These are phyloP conservation scores for Zygoascus meyerae DNA, from an alignment of 1,139 yeast genomes.

Conservation along the genomic window DNA sequence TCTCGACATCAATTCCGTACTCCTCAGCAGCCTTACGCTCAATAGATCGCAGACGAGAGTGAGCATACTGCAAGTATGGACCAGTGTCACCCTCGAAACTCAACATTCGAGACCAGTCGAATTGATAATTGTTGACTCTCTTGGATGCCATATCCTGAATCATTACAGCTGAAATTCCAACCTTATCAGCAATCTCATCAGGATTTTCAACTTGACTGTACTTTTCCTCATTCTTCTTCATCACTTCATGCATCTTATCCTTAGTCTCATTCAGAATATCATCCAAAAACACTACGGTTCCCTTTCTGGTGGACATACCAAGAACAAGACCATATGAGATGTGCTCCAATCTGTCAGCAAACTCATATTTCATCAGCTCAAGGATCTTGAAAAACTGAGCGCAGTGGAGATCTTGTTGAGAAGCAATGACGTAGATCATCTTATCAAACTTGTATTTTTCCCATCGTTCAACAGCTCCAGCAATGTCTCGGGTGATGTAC, in stretches of 20 bases:
- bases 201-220: conserved; percentile 94
- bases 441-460: conserved; percentile 83
- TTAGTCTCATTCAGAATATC: conserved; percentile 90
- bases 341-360: conserved; percentile 78
- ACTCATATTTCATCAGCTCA: conserved; percentile 84
- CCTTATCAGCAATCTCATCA: conserved; percentile 88
- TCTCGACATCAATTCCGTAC: conserved; percentile 24
- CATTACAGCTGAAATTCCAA: conserved; percentile 97
- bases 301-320: conserved; percentile 98
- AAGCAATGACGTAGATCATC: conserved; percentile 92
- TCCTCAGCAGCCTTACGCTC: conserved; percentile 63
- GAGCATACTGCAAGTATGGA: conserved; percentile 97
- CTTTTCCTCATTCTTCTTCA: conserved; percentile 88
- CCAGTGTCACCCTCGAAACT: conserved; percentile 99
- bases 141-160: conserved; percentile 98
- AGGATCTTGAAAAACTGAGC: conserved; percentile 94
- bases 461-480: conserved; percentile 92
- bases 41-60: conserved; percentile 91
- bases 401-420: conserved; percentile 91
- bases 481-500: conserved; percentile 93
- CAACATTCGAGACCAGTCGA: conserved; percentile 97
- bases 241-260: conserved; percentile 94
- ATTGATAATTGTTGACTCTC: conserved; percentile 92
- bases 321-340: conserved; percentile 96
- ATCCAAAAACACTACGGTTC: conserved; percentile 96